Evolutionary conservation across 495 filamentous ascomycete genomes (phyloP), one percentile per base, ranked within the genome.

Genomic region (Aspergillus kassunensis): DNA sequence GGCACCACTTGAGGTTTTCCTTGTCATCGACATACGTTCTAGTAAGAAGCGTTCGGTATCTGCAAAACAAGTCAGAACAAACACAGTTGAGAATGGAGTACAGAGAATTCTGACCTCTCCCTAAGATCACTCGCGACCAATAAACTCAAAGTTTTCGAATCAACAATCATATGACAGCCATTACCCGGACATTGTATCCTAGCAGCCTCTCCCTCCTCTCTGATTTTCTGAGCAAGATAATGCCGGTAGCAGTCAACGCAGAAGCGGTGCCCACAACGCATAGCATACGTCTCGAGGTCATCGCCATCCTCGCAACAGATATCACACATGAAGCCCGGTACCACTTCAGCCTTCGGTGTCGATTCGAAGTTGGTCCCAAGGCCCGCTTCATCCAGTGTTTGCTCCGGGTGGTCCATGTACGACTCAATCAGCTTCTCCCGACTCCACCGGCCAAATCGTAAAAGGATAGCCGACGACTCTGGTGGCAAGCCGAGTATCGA

Each of bases 21-120:
- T 87, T 95, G 64, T 98, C 93, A 63, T 98, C 92, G 46, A 98
- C 93, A 60, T 95, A 98, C 2, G 93, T 97, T 53, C 95, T 81
- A 50, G 86, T 95, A 20, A 98, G 82, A 15, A 98, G 76, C 43
- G 85, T 82, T 59, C 88, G 83, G 63, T 97, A 98, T 56, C 92
- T 85, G 19, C 12, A 29, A 36, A 13, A 20, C 21, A 3, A 6
- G 48, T 67, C 34, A 63, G 61, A 24, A n/a, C 41, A 20, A 24
- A 4, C 9, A 20, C 12, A 15, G 24, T 4, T 6, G 11, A 25
- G 25, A 30, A n/a, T n/a, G n/a, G n/a, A 30, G 16, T n/a, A 42
- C 21, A 13, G 23, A 23, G 39, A 43, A 35, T 9, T 53, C 70
- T 56, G 65, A 86, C 83, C 86, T 81, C 20, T 80, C 79, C 56